Evolutionary conservation across 257 asterid genomes (phyloP), one percentile per base, ranked within the genome.

Genomic region (Solanum appendiculatum): DNA sequence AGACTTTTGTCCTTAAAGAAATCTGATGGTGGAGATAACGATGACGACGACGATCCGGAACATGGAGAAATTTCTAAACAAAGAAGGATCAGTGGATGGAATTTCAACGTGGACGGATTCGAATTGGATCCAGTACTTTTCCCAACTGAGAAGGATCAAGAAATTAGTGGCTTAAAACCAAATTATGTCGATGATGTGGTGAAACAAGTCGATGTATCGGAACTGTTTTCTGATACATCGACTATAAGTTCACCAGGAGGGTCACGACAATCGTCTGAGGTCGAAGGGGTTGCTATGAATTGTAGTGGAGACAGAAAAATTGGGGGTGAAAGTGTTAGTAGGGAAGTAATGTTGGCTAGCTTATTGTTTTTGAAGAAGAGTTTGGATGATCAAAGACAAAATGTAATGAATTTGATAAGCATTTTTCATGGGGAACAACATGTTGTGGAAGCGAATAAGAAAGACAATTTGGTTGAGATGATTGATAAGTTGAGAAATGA

Each of bases 11-110:
- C 91, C 25, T 2, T 82, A 42, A 84, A 70, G 21, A 87, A 81
- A 46, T 68, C 84, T 15, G 88, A 73, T 10, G 93, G 88, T 7
- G 91, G 88, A 9, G 92, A 91, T 0, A 94, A 27, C 25, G 72
- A 73, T 0, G 82, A 91, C 0, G 82, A 91, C 0, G 92, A 87
- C 12, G 91, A 84, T 37, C 60, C 25, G 2, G 4, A 69, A 5
- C 39, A 85, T 7, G 91, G 88, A 0, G 92, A 87, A 64, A 87
- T 40, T 23, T 86, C 60, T 77, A 96, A 91, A 68, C 93, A 92
- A 60, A 93, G 98, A 80, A 94, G 98, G 93, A 93, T 95, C 21
- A 94, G 99, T 56, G 98, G 99, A 0, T 96, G 98, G 99, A 95
- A 95, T 83, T 96, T 96, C 78, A 95, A 95, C 18, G 92, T 89